Evolutionary conservation across 2,329 filamentous ascomycete genomes (phyloP).

Genomic region (Knufia fluminis): DNA sequence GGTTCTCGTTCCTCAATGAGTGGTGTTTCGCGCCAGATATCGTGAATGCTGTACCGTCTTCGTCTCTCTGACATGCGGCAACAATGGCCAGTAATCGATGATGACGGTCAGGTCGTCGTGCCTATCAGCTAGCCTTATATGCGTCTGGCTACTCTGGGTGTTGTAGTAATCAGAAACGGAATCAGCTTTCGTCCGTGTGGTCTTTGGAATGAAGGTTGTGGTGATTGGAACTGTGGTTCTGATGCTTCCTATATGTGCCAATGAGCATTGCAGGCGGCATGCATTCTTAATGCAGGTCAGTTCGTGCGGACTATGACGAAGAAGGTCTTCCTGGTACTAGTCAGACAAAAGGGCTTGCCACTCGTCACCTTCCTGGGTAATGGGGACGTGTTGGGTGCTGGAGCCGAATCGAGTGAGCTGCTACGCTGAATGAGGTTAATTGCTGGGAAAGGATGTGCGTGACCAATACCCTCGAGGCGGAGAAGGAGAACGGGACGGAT

Average conservation of each 20-base stretch:
- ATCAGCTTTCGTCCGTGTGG: neutral
- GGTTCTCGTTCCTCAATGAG: slow-evolving; percentile 6
- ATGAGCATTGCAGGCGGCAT: slow-evolving; percentile 4
- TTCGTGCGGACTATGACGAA: neutral
- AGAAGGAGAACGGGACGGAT: neutral
- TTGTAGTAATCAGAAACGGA: neutral
- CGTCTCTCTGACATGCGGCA: slow-evolving; percentile 6
- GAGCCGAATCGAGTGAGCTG: neutral
- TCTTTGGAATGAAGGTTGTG: neutral
- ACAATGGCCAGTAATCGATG: too few species aligned
- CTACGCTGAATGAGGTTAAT: neutral
- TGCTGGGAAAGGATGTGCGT: neutral
- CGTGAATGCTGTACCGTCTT: neutral
- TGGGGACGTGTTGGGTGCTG: neutral
- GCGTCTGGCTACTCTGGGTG: neutral
- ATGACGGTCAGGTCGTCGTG: neutral
- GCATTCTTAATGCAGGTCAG: neutral
- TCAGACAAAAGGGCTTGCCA: neutral
- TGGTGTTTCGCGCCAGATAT: neutral
- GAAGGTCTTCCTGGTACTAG: neutral
- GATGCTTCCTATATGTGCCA: slow-evolving; percentile 8
- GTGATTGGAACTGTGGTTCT: neutral
- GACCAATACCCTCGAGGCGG: neutral
- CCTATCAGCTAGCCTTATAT: neutral
- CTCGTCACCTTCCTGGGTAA: neutral